phyloP scores from a whole-genome alignment of 148 eudicot genomes.

The Beta vulgaris region DNA sequence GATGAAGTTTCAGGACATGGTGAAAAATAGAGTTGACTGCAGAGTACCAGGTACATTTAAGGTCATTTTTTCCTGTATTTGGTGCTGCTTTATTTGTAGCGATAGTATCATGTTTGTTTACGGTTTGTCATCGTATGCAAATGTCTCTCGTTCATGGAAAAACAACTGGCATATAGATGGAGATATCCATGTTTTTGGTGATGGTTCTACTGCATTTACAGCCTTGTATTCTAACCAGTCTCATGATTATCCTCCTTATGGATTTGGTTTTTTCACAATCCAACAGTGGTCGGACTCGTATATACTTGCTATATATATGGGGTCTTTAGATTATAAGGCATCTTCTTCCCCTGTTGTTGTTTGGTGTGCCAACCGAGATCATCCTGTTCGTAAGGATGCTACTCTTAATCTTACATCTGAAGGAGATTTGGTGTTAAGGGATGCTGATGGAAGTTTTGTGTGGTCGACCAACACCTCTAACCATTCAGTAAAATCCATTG shows the following conservation, averaged over 20 bases:
- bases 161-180: too few relatives aligned
- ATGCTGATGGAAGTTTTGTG: conserved; percentile 3
- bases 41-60: background rate
- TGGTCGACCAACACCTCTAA: conserved; percentile 31
- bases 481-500: conserved; percentile 7
- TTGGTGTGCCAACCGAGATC: conserved; percentile 32
- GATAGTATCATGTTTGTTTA: background rate
- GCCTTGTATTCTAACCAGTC: too few relatives aligned
- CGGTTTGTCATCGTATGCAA: background rate
- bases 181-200: too few relatives aligned
- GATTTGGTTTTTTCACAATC: background rate
- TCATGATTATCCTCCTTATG: background rate
- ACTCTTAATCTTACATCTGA: conserved; percentile 25
- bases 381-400: conserved; percentile 19
- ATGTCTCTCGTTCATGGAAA: background rate
- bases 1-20: background rate
- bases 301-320: background rate
- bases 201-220: too few relatives aligned
- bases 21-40: background rate
- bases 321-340: too few relatives aligned
- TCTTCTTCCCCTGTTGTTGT: conserved; percentile 20
- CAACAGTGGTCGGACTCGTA: too few relatives aligned
- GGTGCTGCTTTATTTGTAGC: background rate
- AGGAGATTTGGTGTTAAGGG: conserved; percentile 20
- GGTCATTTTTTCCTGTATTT: background rate